These are phyloP conservation scores for Chaetomiaceae sp. DNA, from an alignment of 2,329 filamentous ascomycete genomes.

Conservation along the genomic window DNA sequence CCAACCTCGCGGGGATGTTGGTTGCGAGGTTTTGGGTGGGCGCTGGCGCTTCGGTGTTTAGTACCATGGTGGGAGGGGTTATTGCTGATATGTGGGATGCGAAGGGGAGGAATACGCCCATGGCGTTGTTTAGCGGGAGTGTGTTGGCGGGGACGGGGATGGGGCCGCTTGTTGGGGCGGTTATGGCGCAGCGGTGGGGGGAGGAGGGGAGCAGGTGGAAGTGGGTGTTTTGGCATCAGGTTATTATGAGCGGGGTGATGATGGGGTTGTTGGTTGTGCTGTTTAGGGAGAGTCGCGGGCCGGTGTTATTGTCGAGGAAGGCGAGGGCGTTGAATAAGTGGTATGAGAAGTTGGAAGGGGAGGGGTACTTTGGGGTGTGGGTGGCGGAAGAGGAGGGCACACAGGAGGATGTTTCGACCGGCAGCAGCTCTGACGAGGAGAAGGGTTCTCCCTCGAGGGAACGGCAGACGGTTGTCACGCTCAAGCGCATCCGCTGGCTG, in stretches of 20 bases:
- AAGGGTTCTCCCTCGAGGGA: slow-evolving; percentile 6
- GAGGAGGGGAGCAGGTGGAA: slow-evolving; percentile 52
- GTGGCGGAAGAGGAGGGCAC: slow-evolving; percentile 22
- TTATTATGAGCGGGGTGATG: slow-evolving; percentile 62
- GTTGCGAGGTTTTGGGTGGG: slow-evolving; percentile 72
- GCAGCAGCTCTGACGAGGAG: slow-evolving; percentile 19
- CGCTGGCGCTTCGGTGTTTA: slow-evolving; percentile 72
- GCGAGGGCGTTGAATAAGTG: slow-evolving; percentile 70
- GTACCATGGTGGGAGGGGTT: slow-evolving; percentile 88
- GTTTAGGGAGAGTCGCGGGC: slow-evolving; percentile 78
- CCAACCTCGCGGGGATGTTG: slow-evolving; percentile 67
- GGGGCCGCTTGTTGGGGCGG: slow-evolving; percentile 68
- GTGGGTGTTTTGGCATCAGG: slow-evolving; percentile 87
- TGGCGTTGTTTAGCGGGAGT: slow-evolving; percentile 80
- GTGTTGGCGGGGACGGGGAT: slow-evolving; percentile 76
- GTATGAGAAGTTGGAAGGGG: slow-evolving; percentile 68
- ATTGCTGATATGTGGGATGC: slow-evolving; percentile 81
- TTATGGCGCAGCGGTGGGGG: slow-evolving; percentile 60
- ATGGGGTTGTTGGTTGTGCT: slow-evolving; percentile 61
- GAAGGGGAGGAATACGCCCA: slow-evolving; percentile 76
- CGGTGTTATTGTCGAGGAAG: slow-evolving; percentile 72
- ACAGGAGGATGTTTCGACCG: not conserved
- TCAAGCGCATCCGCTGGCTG: slow-evolving; percentile 68
- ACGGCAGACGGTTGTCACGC: not conserved
- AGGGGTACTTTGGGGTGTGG: slow-evolving; percentile 53